These are phyloP conservation scores for Thuja plicata DNA, from an alignment of 83 land plant genomes.

Conservation along the genomic window DNA sequence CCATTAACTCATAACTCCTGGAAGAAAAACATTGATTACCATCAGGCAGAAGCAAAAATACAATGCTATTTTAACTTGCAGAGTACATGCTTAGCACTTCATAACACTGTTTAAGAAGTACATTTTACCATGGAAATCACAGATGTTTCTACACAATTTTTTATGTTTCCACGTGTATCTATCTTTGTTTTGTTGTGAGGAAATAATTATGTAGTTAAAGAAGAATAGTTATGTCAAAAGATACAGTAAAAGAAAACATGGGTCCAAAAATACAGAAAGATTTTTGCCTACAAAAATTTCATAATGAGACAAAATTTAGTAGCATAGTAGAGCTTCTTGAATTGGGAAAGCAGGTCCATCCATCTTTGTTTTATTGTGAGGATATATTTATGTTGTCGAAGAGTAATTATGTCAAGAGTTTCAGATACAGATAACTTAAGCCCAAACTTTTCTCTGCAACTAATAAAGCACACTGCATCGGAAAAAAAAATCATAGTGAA, in stretches of 20 bases:
- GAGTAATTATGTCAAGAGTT: background rate
- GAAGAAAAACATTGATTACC: constrained; percentile 8
- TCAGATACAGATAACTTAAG: background rate
- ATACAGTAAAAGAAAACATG: background rate
- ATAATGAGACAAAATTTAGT: background rate
- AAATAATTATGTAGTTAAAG: background rate
- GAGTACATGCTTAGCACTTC: background rate
- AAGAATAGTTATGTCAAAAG: background rate
- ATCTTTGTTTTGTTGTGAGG: background rate
- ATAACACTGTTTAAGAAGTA: background rate
- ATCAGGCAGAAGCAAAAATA: background rate
- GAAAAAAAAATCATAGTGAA: background rate
- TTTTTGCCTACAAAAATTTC: background rate
- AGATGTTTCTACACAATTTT: background rate
- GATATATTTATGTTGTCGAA: background rate
- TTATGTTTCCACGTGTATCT: background rate
- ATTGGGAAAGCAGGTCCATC: background rate
- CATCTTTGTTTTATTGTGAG: background rate
- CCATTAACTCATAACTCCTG: constrained; percentile 98
- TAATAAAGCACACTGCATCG: background rate
- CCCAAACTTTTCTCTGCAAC: background rate
- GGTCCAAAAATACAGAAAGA: background rate
- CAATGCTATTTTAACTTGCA: background rate
- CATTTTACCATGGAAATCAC: background rate
- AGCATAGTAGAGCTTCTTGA: background rate